phyloP scores from a whole-genome alignment of 1,284 basidiomycete genomes.

The Heterobasidion annosum region DNA sequence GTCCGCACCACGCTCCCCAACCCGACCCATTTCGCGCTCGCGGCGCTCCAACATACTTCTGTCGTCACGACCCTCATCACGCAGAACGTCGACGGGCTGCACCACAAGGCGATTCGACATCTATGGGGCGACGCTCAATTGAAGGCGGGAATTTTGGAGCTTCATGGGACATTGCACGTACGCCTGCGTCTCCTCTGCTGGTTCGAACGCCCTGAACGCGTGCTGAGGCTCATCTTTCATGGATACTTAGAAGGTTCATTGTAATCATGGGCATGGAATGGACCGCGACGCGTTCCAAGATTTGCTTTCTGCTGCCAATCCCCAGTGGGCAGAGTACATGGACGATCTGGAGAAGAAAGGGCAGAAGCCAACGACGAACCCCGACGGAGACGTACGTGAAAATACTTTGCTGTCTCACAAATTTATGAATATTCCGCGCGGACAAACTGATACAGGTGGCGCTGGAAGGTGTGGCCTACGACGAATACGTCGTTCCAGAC shows the following conservation, averaged over 20 bases:
- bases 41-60: slow-evolving; percentile 69
- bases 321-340: slow-evolving; percentile 67
- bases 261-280: slow-evolving; percentile 59
- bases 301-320: slow-evolving; percentile 65
- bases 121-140: slow-evolving; percentile 27
- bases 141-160: slow-evolving; percentile 57
- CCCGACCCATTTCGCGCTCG: slow-evolving; percentile 79
- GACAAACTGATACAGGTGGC: slow-evolving; percentile 45
- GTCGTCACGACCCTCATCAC: slow-evolving; percentile 69
- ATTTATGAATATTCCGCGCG: background rate
- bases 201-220: background rate
- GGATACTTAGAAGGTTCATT: slow-evolving; percentile 60
- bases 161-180: slow-evolving; percentile 86
- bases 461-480: slow-evolving; percentile 65
- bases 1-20: slow-evolving; percentile 78
- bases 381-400: slow-evolving; percentile 80
- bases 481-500: slow-evolving; percentile 70
- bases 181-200: slow-evolving; percentile 12
- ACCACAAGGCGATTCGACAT: slow-evolving; percentile 59
- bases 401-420: background rate
- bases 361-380: slow-evolving; percentile 70
- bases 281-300: slow-evolving; percentile 70
- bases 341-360: slow-evolving; percentile 61
- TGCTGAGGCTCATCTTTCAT: background rate
- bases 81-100: slow-evolving; percentile 90